phyloP scores from a whole-genome alignment of 352 stramenopile genomes.

The Phytopythium litorale region DNA sequence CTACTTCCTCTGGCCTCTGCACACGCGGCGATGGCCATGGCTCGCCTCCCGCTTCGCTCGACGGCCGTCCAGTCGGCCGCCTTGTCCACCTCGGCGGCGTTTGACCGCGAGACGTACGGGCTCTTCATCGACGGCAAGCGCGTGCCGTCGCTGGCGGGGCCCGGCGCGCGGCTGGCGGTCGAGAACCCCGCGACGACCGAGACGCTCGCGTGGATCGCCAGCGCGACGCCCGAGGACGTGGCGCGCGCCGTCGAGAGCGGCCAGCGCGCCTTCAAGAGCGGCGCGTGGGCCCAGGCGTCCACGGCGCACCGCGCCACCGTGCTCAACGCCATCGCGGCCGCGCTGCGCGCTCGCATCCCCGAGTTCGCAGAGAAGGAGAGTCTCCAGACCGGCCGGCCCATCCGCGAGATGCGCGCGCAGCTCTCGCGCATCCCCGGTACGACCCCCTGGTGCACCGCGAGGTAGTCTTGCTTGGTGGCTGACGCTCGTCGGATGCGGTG shows the following conservation, averaged over 20 bases:
- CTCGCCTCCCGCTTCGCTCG: neutral
- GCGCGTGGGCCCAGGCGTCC: constrained; percentile 25
- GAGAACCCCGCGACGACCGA: constrained; percentile 53
- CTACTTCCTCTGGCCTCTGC: neutral
- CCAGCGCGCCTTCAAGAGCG: constrained; percentile 26
- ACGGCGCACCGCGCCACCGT: constrained; percentile 30
- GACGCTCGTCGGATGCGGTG: neutral
- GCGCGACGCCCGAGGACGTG: constrained; percentile 31
- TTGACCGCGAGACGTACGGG: constrained; percentile 30
- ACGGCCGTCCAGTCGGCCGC: neutral
- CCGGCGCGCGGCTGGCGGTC: constrained; percentile 20
- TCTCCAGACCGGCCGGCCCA: constrained; percentile 56
- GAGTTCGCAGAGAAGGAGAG: constrained; percentile 59
- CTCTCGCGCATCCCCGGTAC: constrained; percentile 36
- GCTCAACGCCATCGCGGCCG: constrained; percentile 34
- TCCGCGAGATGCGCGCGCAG: constrained; percentile 54
- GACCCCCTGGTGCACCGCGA: neutral
- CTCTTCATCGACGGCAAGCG: constrained; percentile 43
- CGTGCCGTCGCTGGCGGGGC: constrained; percentile 20
- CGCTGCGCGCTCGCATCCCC: constrained; percentile 29
- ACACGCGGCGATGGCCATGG: neutral
- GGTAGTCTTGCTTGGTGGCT: neutral
- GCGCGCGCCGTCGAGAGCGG: constrained; percentile 27
- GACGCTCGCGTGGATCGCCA: constrained; percentile 29
- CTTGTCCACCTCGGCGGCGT: constrained; percentile 8